Percentiles rank a stretch among this genome's conserved stretches.
These are phyloP conservation scores for Penicillium aurantiogriseum DNA, from an alignment of 2,329 filamentous ascomycete species.

Conservation along the genomic window DNA sequence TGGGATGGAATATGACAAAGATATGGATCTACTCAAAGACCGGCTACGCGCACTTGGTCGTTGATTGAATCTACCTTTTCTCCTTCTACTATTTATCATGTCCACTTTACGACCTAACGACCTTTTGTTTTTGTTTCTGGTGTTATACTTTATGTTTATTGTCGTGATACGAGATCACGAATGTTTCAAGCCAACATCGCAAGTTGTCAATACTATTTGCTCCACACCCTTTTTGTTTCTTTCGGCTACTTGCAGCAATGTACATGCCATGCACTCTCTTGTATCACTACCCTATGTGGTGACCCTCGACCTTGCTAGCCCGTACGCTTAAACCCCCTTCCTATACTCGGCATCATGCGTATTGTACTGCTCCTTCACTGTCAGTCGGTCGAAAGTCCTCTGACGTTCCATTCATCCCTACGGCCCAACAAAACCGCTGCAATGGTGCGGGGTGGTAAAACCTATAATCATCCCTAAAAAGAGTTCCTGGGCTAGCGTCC, in stretches of 20 bases:
- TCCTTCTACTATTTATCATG: slow-evolving; percentile 11
- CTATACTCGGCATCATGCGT: too few relatives aligned
- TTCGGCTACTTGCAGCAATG: not conserved
- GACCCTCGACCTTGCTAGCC: not conserved
- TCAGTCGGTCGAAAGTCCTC: not conserved
- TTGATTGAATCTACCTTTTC: slow-evolving; percentile 12
- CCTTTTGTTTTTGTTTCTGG: slow-evolving; percentile 9
- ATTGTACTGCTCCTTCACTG: not conserved
- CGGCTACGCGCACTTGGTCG: slow-evolving; percentile 29
- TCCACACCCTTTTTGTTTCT: not conserved
- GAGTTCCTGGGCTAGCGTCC: too few relatives aligned
- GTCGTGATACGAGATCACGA: not conserved
- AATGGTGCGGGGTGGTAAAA: not conserved
- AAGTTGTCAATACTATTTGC: not conserved
- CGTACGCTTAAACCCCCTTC: not conserved
- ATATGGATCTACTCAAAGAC: slow-evolving; percentile 33
- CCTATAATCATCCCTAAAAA: not conserved
- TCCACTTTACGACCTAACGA: slow-evolving; percentile 28
- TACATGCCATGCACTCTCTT: not conserved
- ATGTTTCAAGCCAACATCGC: not conserved
- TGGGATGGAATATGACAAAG: slow-evolving; percentile 23
- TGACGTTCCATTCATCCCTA: not conserved
- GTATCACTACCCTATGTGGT: not conserved
- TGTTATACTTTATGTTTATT: slow-evolving; percentile 2
- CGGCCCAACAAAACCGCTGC: not conserved